Evolutionary conservation across 148 eudicot species (phyloP).

Genomic region (Chenopodium formosanum): DNA sequence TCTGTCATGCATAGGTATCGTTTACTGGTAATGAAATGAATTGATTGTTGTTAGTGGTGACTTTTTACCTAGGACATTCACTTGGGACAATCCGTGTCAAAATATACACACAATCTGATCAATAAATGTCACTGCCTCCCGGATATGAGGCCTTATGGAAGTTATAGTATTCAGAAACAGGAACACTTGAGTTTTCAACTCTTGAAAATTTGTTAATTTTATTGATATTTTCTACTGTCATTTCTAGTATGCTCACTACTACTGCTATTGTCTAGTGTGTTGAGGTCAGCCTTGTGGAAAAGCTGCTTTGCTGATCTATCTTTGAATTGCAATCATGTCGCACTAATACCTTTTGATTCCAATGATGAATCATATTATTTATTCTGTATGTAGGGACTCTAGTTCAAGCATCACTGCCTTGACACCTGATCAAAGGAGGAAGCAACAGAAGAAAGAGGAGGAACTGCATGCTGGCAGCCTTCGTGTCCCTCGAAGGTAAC

Average conservation of each 20-base stretch:
- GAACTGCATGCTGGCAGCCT: slow-evolving; percentile 83
- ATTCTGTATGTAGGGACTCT: slow-evolving; percentile 54
- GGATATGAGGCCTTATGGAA: no score
- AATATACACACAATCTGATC: background rate
- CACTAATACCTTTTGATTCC: background rate
- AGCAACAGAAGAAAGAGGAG: slow-evolving; percentile 77
- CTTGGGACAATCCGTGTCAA: background rate
- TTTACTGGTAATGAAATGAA: background rate
- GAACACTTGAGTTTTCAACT: background rate
- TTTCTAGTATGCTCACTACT: background rate
- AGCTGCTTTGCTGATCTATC: background rate
- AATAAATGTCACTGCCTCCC: background rate
- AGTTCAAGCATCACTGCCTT: slow-evolving; percentile 49
- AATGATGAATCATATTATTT: slow-evolving; percentile 1
- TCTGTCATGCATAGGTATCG: background rate
- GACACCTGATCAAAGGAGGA: slow-evolving; percentile 61
- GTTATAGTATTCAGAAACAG: background rate
- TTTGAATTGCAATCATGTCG: background rate
- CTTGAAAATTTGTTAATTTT: no score
- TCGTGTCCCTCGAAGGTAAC: slow-evolving; percentile 89
- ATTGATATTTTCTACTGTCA: no score
- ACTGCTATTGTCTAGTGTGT: background rate
- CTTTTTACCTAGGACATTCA: background rate
- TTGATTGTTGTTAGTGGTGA: background rate
- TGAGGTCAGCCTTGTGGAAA: background rate